These are phyloP conservation scores for Phytophthora lateralis DNA, from an alignment of 352 stramenopile genomes.

Conservation along the genomic window DNA sequence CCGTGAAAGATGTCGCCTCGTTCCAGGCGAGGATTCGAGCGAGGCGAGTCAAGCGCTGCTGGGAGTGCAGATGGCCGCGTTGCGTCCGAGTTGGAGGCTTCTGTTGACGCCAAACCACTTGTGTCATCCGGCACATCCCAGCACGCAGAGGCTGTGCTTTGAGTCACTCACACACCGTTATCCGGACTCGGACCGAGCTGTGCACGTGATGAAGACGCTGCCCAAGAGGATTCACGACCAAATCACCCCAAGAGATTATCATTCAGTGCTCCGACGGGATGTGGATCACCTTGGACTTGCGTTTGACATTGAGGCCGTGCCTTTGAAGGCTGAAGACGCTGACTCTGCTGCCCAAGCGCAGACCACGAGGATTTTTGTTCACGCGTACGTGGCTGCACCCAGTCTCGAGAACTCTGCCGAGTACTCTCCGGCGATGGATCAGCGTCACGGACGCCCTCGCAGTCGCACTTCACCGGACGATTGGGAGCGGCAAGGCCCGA, in stretches of 20 bases:
- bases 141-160: slow-evolving; percentile 46
- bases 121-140: background rate
- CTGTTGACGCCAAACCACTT: background rate
- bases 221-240: slow-evolving; percentile 62
- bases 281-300: slow-evolving; percentile 63
- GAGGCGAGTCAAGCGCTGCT: background rate
- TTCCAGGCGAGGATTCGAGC: background rate
- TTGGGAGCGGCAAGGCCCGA: slow-evolving; percentile 15
- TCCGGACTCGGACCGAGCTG: slow-evolving; percentile 43
- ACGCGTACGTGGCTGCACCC: slow-evolving; percentile 54
- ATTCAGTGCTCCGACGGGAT: slow-evolving; percentile 50
- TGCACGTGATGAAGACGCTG: slow-evolving; percentile 71
- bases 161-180: slow-evolving; percentile 54
- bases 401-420: slow-evolving; percentile 6
- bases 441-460: slow-evolving; percentile 2
- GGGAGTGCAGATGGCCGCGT: background rate
- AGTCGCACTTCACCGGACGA: slow-evolving; percentile 4
- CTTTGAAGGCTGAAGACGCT: slow-evolving; percentile 1
- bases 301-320: slow-evolving; percentile 54
- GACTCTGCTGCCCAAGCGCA: slow-evolving; percentile 31
- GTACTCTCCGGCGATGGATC: slow-evolving; percentile 12
- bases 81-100: background rate
- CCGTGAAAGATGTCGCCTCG: background rate
- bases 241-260: slow-evolving; percentile 42
- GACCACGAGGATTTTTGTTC: slow-evolving; percentile 47